Conservation (phyloP, 192 early-diverging fungal species). For the Coemansia sp. region DNA sequence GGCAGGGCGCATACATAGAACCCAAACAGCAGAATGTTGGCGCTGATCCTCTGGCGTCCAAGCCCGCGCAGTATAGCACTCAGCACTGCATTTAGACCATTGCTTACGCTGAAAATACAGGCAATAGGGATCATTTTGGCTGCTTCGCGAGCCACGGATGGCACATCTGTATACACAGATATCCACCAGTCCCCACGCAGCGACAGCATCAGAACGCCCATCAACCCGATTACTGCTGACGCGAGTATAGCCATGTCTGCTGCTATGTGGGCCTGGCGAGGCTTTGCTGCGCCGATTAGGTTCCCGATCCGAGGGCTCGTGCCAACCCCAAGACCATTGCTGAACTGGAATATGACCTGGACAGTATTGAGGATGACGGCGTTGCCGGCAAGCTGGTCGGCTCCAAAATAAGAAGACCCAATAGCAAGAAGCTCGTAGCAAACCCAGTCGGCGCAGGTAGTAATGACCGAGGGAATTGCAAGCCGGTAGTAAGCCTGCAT, state of each 20-base stretch:
- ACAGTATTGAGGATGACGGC: constrained; percentile 64
- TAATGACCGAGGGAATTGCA: constrained; percentile 76
- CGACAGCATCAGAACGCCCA: constrained; percentile 8
- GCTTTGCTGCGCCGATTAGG: too few species aligned
- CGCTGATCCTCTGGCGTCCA: constrained; percentile 49
- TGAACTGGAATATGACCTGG: constrained; percentile 65
- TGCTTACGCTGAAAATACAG: constrained; percentile 62
- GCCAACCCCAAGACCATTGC: too few species aligned
- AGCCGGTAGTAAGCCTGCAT: constrained; percentile 64
- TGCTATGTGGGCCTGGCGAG: constrained; percentile 5
- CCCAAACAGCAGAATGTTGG: constrained; percentile 46
- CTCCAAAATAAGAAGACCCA: constrained; percentile 75
- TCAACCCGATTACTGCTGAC: constrained; percentile 54
- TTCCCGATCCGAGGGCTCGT: too few species aligned
- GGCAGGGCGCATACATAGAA: constrained; percentile 54
- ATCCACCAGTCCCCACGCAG: constrained; percentile 33
- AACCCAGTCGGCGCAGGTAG: constrained; percentile 82
- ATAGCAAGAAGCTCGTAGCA: constrained; percentile 71
- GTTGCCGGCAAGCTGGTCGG: constrained; percentile 73
- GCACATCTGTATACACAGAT: constrained; percentile 64
- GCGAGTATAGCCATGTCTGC: constrained; percentile 55
- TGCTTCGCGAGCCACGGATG: constrained; percentile 66
- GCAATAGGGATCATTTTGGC: constrained; percentile 69
- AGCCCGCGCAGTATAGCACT: constrained; percentile 56
- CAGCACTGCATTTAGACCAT: constrained; percentile 59